A percentile compares a stretch with the other conserved stretches of the same genome.
Conservation (phyloP, 306 rosid species). For the Lablab purpureus region DNA sequence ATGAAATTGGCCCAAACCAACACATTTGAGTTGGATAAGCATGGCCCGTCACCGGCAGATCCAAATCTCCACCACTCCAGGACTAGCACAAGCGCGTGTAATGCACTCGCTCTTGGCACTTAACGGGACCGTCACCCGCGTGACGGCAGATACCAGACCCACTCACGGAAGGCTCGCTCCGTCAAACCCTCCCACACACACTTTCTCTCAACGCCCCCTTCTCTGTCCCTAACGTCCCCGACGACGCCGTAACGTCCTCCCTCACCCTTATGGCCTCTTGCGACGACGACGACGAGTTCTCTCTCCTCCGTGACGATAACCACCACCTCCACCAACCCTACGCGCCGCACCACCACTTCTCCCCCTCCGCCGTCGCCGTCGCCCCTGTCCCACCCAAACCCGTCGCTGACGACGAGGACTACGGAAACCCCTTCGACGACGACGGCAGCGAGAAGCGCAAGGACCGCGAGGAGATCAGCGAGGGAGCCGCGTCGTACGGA, state of each 20-base stretch:
- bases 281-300: slow-evolving; percentile 91
- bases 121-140: slow-evolving; percentile 88
- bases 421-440: slow-evolving; percentile 64
- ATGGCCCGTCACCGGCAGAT: slow-evolving; percentile 18
- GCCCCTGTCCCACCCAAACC: slow-evolving; percentile 54
- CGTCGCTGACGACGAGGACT: slow-evolving; percentile 58
- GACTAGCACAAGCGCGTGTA: slow-evolving; percentile 42
- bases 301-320: slow-evolving; percentile 81
- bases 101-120: slow-evolving; percentile 47
- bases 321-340: slow-evolving; percentile 66
- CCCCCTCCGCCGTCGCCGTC: slow-evolving; percentile 47
- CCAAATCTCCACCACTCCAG: slow-evolving; percentile 11
- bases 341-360: slow-evolving; percentile 66
- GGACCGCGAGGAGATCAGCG: slow-evolving; percentile 78
- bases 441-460: slow-evolving; percentile 71
- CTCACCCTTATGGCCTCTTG: slow-evolving; percentile 73
- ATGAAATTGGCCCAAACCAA: slow-evolving; percentile 4
- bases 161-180: slow-evolving; percentile 68
- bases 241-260: slow-evolving; percentile 71
- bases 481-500: slow-evolving; percentile 60
- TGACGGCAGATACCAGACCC: slow-evolving; percentile 57
- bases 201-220: slow-evolving; percentile 37
- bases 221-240: slow-evolving; percentile 72
- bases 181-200: slow-evolving; percentile 57
- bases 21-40: neutral